Evolutionary conservation across 2,329 filamentous ascomycete genomes (phyloP).

Genomic region (Talaromyces piceae): DNA sequence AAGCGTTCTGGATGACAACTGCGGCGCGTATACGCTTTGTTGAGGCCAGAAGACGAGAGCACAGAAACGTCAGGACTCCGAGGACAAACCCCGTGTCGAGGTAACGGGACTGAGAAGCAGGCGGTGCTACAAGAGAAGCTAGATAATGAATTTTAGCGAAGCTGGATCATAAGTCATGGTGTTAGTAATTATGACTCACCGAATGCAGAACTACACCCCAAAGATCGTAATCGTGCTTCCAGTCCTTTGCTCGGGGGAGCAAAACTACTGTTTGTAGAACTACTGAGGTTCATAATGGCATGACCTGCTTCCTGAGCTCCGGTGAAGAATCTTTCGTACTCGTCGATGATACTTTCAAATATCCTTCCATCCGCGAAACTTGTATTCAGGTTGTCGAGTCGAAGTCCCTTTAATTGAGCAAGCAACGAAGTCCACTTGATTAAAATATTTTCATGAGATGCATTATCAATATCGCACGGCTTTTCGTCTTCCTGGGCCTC

Average conservation of each 20-base stretch:
- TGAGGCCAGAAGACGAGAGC: conserved; percentile 49
- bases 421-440: conserved; percentile 50
- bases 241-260: conserved; percentile 14
- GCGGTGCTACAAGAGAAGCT: conserved; percentile 40
- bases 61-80: conserved; percentile 52
- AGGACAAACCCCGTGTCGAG: conserved; percentile 50
- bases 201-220: conserved; percentile 39
- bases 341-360: conserved; percentile 50
- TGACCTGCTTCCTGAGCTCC: not conserved
- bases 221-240: conserved; percentile 25
- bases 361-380: conserved; percentile 50
- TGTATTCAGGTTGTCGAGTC: conserved; percentile 49
- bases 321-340: conserved; percentile 44
- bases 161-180: not conserved
- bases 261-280: not conserved
- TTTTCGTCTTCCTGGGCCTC: conserved; percentile 17
- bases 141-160: conserved; percentile 8
- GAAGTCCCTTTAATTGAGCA: conserved; percentile 39
- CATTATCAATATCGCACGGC: conserved; percentile 14
- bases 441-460: conserved; percentile 38
- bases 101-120: conserved; percentile 30
- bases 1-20: conserved; percentile 45
- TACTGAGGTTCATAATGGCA: not conserved
- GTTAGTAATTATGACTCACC: conserved; percentile 23
- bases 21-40: conserved; percentile 45